Evolutionary conservation across 2,329 filamentous ascomycete species (phyloP), one percentile per base, ranked within the genome.

Genomic region (Colletotrichum agaves): DNA sequence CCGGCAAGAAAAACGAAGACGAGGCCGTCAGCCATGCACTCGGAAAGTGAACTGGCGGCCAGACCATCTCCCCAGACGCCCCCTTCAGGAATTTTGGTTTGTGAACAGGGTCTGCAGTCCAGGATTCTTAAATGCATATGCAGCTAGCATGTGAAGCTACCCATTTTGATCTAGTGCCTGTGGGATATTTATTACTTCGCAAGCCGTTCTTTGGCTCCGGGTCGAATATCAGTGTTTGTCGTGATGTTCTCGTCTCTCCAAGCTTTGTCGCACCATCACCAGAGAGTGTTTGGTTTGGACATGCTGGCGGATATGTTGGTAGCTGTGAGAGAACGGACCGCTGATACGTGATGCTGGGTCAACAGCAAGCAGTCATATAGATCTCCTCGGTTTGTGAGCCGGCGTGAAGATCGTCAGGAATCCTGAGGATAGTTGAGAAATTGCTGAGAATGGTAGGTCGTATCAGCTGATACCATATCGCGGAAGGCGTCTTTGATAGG

Each of bases 351-450:
- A 68, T 65, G 53, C 61, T 52, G 27, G 61, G 21, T 50, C 61
- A 27, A 64, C 65, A 65, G 35, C 31, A 59, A 31, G 50, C 31
- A 35, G 55, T 65, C 19, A 49, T 68, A 68, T 65, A 65, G 65
- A 68, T 68, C 39, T 46, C 33, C 53, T 68, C 65, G 65, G 65
- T 55, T 41, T 49, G 41, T 41, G 65, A 68, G 61, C 65, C 61
- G 65, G 47, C 19, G 61, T 52, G 27, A 49, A 35, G 61, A 65
- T 65, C 47, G 43, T 47, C 65, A 68, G 53, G 44, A 52, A 44
- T 41, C 27, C 39, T 21, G 13, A 58, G 39, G 17, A 17, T 35
- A 52, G 37, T 50, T 49, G 27, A 55, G 37, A 52, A 58, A 13
- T 37, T 35, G 53, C 53, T 50, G 27, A 68, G 61, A 65, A 46